Conservation (phyloP, 2,329 filamentous ascomycete genomes). For the Alternaria rosae region DNA sequence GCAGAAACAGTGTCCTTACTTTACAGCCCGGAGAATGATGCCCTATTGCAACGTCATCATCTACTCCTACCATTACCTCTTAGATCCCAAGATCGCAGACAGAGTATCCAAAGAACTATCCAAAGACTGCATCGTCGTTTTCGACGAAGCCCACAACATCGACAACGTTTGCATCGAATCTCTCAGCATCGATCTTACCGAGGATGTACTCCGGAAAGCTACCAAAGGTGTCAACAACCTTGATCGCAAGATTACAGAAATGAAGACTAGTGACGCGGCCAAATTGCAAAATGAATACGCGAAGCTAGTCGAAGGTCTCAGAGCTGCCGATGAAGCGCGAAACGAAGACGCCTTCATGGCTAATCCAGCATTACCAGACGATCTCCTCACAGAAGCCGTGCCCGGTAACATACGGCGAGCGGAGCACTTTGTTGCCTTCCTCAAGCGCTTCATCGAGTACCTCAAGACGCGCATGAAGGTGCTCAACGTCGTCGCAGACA, state of each 20-base stretch:
- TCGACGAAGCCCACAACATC: slow-evolving; percentile 98
- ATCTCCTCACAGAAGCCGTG: slow-evolving; percentile 92
- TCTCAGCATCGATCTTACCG: slow-evolving; percentile 93
- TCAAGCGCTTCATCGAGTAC: slow-evolving; percentile 97
- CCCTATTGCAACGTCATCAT: slow-evolving; percentile 99
- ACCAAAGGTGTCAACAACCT: slow-evolving; percentile 89
- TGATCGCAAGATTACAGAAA: slow-evolving; percentile 88
- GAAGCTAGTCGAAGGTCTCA: slow-evolving; percentile 90
- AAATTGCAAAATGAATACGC: slow-evolving; percentile 95
- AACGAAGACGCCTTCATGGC: slow-evolving; percentile 97
- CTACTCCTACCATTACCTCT: slow-evolving; percentile 97
- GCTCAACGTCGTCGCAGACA: slow-evolving; percentile 95
- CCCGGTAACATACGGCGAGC: slow-evolving; percentile 95
- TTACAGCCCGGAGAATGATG: slow-evolving; percentile 97
- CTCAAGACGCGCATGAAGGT: slow-evolving; percentile 99
- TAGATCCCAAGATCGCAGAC: slow-evolving; percentile 98
- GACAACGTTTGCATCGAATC: slow-evolving; percentile 99
- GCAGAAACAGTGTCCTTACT: slow-evolving; percentile 97
- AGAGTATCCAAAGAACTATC: slow-evolving; percentile 93
- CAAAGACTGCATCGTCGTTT: slow-evolving; percentile 98
- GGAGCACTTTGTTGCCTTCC: slow-evolving; percentile 93
- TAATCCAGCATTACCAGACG: slow-evolving; percentile 91
- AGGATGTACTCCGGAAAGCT: slow-evolving; percentile 91
- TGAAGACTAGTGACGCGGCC: slow-evolving; percentile 94
- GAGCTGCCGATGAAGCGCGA: slow-evolving; percentile 85